These are phyloP conservation scores for Flaveria robusta DNA, from an alignment of 129 eudicot species.

Conservation along the genomic window DNA sequence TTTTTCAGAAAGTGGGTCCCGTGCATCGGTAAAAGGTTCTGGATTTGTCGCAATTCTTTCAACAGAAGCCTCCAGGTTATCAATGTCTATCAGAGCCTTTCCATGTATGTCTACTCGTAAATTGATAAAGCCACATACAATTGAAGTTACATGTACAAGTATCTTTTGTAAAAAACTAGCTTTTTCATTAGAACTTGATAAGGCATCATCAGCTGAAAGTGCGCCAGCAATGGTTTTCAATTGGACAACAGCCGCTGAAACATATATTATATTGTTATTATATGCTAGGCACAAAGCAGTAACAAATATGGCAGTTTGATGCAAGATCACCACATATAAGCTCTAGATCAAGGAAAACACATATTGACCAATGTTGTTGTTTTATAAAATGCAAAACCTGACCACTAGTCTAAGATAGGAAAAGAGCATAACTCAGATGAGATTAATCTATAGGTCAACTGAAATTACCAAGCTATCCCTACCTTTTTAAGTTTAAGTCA, in stretches of 20 bases:
- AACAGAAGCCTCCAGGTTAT: constrained; percentile 43
- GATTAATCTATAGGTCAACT: constrained; percentile 15
- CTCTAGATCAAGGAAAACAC: background rate
- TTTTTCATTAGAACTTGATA: constrained; percentile 55
- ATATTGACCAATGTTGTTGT: background rate
- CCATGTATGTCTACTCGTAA: constrained; percentile 50
- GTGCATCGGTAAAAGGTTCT: constrained; percentile 43
- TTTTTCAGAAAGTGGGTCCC: constrained; percentile 54
- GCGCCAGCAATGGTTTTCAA: constrained; percentile 80
- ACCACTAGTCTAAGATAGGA: constrained; percentile 8
- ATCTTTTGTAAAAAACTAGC: constrained; percentile 58
- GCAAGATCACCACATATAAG: constrained; percentile 23
- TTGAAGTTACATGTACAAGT: constrained; percentile 73
- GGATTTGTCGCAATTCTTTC: constrained; percentile 40
- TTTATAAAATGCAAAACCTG: background rate
- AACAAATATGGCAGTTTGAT: constrained; percentile 15
- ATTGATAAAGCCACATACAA: constrained; percentile 67
- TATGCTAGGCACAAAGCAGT: constrained; percentile 4
- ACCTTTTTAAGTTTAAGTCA: constrained; percentile 12
- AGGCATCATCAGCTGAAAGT: constrained; percentile 66
- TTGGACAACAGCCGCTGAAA: constrained; percentile 92
- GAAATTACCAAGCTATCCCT: constrained; percentile 15
- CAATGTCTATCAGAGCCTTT: constrained; percentile 42
- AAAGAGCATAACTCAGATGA: constrained; percentile 11
- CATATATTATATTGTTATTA: constrained; percentile 18